Conservation (phyloP, 306 rosid genomes). For the Pyrus bretschneideri region DNA sequence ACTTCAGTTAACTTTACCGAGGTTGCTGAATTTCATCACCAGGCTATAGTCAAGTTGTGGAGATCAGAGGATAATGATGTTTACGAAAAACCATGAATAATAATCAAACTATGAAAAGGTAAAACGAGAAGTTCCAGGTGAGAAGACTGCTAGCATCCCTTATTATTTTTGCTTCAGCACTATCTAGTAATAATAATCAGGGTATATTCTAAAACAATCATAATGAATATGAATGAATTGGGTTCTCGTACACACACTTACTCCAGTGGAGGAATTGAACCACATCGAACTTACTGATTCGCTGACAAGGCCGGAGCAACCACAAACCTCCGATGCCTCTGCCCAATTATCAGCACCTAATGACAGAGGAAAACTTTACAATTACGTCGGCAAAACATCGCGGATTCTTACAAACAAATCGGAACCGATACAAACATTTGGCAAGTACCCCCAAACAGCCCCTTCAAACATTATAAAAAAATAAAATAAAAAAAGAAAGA, state of each 20-base stretch:
- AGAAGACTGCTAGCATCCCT: too few species aligned
- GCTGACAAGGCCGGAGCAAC: conserved; percentile 42
- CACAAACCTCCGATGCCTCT: conserved; percentile 44
- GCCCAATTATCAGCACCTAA: conserved; percentile 31
- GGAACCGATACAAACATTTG: conserved; percentile 41
- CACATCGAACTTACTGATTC: conserved; percentile 25
- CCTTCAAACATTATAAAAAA: conserved; percentile 18
- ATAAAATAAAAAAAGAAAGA: neutral
- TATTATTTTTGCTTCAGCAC: neutral
- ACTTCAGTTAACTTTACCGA: conserved; percentile 33
- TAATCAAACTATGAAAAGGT: neutral
- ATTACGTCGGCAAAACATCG: conserved; percentile 52
- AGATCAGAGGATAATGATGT: conserved; percentile 36
- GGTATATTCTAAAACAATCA: conserved; percentile 21
- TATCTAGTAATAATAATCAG: neutral
- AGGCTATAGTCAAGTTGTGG: conserved; percentile 43
- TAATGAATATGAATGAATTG: conserved; percentile 37
- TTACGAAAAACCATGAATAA: conserved; percentile 37
- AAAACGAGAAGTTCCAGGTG: neutral
- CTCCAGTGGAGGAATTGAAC: conserved; percentile 37
- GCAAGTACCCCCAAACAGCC: conserved; percentile 38
- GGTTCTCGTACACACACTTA: conserved; percentile 33
- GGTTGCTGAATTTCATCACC: conserved; percentile 37
- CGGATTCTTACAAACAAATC: conserved; percentile 53
- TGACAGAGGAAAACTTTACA: conserved; percentile 49